Evolutionary conservation across 345 rosid genomes (phyloP), one percentile per base, ranked within the genome.

Genomic region (Melaleuca quinquenervia): DNA sequence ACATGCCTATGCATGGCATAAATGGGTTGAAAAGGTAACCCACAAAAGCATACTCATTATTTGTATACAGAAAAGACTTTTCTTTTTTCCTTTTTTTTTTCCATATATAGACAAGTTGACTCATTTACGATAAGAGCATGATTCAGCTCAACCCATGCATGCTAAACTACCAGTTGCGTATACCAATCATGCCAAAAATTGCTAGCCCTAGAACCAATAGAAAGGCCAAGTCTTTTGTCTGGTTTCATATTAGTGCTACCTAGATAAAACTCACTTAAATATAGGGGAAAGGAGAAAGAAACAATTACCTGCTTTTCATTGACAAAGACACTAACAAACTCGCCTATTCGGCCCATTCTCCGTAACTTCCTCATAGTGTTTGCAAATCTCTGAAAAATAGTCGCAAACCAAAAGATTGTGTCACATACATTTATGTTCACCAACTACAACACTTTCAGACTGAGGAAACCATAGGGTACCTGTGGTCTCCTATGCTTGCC

Each of bases 401-500:
- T 48, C 1, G 11, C 20, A 60, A 82, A 82, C 11, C 22, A 58
- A 54, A 29, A 82, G 84, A 16, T 41, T 84, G 85, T 18, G 41
- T 51, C 49, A 53, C 26, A 20, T 36, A 70, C 78, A 70, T 36
- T 70, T 36, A 70, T 9, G 80, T 70, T 36, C 80, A 70, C 80
- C 36, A 36, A 70, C 80, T 70, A 36, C 80, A 0, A 70, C 48
- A 36, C 80, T 70, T 70, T 70, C 11, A 70, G 24, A 74, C 29
- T 36, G 45, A 32, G 54, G 83, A 76, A 82, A 50, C 32, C 13
- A 64, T 82, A 45, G 3, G 13, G 50, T 92, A 97, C 99, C 96
- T 93, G 98, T 50, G 99, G 99, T 90, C 93, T 94, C 88, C 95
- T 92, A 88, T 96, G 98, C 90, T 96, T 97, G 86, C 99, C 99